Evolutionary conservation across 139 green algal species (phyloP), one percentile per base, ranked within the genome.

Genomic region (Haematococcus lacustris): DNA sequence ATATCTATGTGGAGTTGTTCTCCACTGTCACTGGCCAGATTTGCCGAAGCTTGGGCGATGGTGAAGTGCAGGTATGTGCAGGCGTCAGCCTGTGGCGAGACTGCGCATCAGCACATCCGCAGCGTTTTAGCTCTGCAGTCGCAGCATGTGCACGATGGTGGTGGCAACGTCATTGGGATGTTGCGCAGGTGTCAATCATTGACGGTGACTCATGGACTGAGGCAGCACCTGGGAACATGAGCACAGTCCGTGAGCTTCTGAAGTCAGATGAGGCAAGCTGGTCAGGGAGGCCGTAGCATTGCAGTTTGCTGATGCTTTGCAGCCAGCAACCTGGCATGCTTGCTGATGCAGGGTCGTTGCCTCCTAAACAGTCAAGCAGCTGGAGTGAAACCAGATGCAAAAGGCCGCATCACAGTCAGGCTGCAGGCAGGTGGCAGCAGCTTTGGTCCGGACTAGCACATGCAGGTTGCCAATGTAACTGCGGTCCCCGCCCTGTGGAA

Each of bases 211-310:
- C 74, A 1, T 86, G 74, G 63, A 81, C 40, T 35, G 67, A 75
- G 28, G 50, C 28, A 30, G 61, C 71, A 2, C 30, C 74, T 7
- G 33, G 25, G n/a, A 74, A 72, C 2, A 70, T 71, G 37, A 65
- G 37, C 30, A 76, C 62, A 51, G 70, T 84, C 51, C 69, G 66
- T 68, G 75, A 82, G 68, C 74, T 88, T 68, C 74, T 80, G 33
- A 82, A 75, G 28, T 83, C 80, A 35, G 82, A 88, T 23, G 78
- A 88, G 64, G 80, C n/a, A n/a, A n/a, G n/a, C n/a, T 85, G 76
- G 21, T 6, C 41, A 34, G 3, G 26, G 43, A 35, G 47, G 47
- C 47, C 25, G 13, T 35, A 28, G 21, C 32, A 43, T 62, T 59
- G 39, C 38, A 38, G 66, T 38, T 34, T 57, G 65, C 25, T 51